phyloP scores from a whole-genome alignment of 345 rosid genomes.

The Melaleuca quinquenervia region DNA sequence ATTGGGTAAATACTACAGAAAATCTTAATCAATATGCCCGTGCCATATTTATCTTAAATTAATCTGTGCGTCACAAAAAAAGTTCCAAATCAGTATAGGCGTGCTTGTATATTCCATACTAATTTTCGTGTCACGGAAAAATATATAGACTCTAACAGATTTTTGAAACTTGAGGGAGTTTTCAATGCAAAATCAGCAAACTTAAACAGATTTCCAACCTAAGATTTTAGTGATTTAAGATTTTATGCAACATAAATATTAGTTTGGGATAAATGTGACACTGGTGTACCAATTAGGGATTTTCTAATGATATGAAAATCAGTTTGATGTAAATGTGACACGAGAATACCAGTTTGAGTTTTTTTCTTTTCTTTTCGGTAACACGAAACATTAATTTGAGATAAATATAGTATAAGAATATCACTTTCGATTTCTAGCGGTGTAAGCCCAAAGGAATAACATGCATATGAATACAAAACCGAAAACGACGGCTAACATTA shows the following conservation, averaged over 20 bases:
- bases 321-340: background rate
- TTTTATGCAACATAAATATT: background rate
- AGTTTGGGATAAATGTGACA: background rate
- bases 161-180: background rate
- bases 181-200: background rate
- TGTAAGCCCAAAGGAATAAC: background rate
- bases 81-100: background rate
- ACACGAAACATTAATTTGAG: background rate
- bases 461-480: background rate
- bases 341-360: accelerated
- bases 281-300: background rate
- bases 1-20: background rate
- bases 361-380: background rate
- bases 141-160: background rate
- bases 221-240: background rate
- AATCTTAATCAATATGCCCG: accelerated
- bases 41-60: background rate
- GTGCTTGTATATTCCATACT: background rate
- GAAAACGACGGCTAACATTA: background rate
- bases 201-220: background rate
- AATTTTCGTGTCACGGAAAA: background rate
- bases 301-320: background rate
- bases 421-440: background rate
- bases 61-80: background rate
- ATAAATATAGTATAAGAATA: accelerated